phyloP scores from a whole-genome alignment of 2,329 filamentous ascomycete species.

The Trichoderma citrinoviride region DNA sequence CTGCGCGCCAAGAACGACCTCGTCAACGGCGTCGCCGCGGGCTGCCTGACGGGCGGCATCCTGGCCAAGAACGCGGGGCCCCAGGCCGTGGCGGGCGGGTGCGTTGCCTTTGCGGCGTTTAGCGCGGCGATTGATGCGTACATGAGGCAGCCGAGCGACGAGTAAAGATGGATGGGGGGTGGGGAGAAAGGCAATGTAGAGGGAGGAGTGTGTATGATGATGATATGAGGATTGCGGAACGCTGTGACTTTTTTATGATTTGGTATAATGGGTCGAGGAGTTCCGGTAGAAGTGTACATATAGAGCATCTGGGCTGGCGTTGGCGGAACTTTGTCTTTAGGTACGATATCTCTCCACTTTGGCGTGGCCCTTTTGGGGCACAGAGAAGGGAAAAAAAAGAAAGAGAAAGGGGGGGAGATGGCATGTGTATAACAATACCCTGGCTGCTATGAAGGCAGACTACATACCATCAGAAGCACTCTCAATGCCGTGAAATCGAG shows the following conservation, averaged over 20 bases:
- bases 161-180: slow-evolving; percentile 44
- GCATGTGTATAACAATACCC: slow-evolving; percentile 13
- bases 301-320: slow-evolving; percentile 36
- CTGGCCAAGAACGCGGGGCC: slow-evolving; percentile 84
- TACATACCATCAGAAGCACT: slow-evolving; percentile 8
- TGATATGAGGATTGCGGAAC: background rate
- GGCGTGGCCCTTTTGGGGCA: background rate
- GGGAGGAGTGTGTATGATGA: slow-evolving; percentile 18
- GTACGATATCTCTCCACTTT: slow-evolving; percentile 9
- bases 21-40: slow-evolving; percentile 79
- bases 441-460: slow-evolving; percentile 11
- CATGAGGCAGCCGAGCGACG: slow-evolving; percentile 73
- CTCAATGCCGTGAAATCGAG: background rate
- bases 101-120: slow-evolving; percentile 91
- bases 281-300: slow-evolving; percentile 26
- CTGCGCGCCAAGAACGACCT: slow-evolving; percentile 91
- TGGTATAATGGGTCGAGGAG: slow-evolving; percentile 28
- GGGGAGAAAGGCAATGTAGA: too few species aligned
- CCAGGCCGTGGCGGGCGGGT: slow-evolving; percentile 82
- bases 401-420: background rate
- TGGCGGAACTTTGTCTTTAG: slow-evolving; percentile 26
- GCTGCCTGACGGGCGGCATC: slow-evolving; percentile 87
- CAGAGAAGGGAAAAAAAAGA: background rate
- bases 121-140: slow-evolving; percentile 88
- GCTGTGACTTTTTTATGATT: background rate